These are phyloP conservation scores for Colletotrichum tamarilloi DNA, from an alignment of 2,329 filamentous ascomycete genomes.

Conservation along the genomic window DNA sequence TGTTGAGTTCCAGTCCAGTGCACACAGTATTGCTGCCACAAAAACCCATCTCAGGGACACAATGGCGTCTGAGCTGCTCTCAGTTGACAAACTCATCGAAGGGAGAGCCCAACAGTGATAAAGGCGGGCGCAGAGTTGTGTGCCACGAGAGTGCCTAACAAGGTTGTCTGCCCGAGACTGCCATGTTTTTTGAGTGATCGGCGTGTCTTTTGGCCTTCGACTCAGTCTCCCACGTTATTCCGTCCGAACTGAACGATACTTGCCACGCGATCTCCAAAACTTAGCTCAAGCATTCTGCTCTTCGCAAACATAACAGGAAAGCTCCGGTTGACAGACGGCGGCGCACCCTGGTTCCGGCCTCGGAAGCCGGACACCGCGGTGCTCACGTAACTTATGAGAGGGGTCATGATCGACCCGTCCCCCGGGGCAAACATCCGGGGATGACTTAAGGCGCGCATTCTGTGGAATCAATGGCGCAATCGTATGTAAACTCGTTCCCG, in stretches of 20 bases:
- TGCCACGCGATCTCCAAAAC: no score
- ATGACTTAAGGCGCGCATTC: background rate
- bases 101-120: background rate
- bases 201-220: background rate
- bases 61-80: background rate
- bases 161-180: background rate
- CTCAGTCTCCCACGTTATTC: background rate
- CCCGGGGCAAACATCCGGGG: background rate
- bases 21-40: background rate
- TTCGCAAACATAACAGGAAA: background rate
- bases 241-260: background rate
- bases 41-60: background rate
- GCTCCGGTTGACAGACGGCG: background rate
- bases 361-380: background rate
- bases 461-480: slow-evolving; percentile 4
- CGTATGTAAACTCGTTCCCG: background rate
- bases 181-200: background rate
- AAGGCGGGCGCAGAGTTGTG: background rate
- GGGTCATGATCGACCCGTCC: background rate
- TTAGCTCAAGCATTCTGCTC: background rate
- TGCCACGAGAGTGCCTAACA: background rate
- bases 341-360: background rate
- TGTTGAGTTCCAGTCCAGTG: background rate
- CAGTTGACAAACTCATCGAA: background rate
- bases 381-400: background rate